Evolutionary conservation across 2,329 filamentous ascomycete genomes (phyloP).

Genomic region (Penicillium sp.): DNA sequence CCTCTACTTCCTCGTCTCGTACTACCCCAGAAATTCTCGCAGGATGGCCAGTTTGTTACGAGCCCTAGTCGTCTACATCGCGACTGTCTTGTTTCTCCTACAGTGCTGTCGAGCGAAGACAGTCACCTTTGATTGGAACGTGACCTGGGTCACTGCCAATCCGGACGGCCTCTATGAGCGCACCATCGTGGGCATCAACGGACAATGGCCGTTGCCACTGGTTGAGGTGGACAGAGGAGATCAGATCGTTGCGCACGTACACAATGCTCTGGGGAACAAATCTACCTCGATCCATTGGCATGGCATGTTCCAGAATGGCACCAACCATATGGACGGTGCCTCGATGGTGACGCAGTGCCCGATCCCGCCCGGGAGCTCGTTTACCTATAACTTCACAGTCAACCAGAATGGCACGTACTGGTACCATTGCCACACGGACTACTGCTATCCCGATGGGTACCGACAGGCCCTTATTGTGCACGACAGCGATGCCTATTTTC

Average conservation of each 20-base stretch:
- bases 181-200: constrained; percentile 68
- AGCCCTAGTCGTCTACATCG: too few species aligned
- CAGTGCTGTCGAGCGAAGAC: too few species aligned
- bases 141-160: constrained; percentile 55
- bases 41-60: too few species aligned
- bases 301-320: constrained; percentile 73
- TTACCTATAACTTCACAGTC: constrained; percentile 67
- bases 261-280: constrained; percentile 64
- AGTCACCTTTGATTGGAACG: constrained; percentile 53
- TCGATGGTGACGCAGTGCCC: constrained; percentile 63
- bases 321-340: constrained; percentile 71
- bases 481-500: constrained; percentile 53
- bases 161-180: constrained; percentile 53
- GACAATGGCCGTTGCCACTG: constrained; percentile 69
- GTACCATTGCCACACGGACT: constrained; percentile 67
- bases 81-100: too few species aligned
- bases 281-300: constrained; percentile 72
- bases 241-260: constrained; percentile 64
- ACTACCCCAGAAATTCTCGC: too few species aligned
- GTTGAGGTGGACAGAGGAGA: constrained; percentile 74
- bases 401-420: constrained; percentile 57
- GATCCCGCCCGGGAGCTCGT: constrained; percentile 31
- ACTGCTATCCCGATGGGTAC: constrained; percentile 66
- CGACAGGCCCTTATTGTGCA: constrained; percentile 66
- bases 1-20: too few species aligned